Base-by-base conservation (phyloP, 106 monocot genomes). In the Apostasia shenzhenica region DNA sequence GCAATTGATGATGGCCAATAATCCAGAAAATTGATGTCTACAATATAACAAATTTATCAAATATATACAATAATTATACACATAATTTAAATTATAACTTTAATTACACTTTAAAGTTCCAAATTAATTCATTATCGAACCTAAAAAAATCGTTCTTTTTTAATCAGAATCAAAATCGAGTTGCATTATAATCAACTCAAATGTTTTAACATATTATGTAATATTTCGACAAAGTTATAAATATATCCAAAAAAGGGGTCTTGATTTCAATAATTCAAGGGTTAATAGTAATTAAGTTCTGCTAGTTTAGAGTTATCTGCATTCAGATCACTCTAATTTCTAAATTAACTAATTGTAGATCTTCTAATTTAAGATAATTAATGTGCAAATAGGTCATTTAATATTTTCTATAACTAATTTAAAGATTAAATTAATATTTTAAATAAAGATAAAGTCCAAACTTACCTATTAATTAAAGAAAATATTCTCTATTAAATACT, bases 1-100 rank as follows among this genome's bases (percentile, higher is more conserved):
- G 86, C 91, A 39, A 91, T 68, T 52, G 91, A 81, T 10, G 86
- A 84, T 48, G 91, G 79, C 54, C 76, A 79, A 68, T 91, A 81
- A 68, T 77, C 72, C 81, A 84, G 48, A 49, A 91, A 75, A 14
- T 84, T 76, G 12, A 86, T 52, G 66, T 78, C 91, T 87, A 67
- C 39, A 47, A 14, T 13, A 39, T 38, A 53, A 0, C 14, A 46
- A 6, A 45, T 45, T 52, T 51, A 11, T 11, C 1, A 45, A 1
- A 42, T 51, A 42, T 4, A 41, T 40, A 40, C 13, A 6, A 3
- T 8, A 49, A 39, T 12, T 10, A 10, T 67, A 4, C 4, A 1
- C 14, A 54, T 52, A 38, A 38, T 1, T 52, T 0, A 38, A 40
- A 10, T 26, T 26, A 26, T 26, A 26, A 26, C 26, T 26, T 26